A percentile compares a stretch with the other conserved stretches of the same genome.
phyloP scores from a whole-genome alignment of 768 basidiomycete species.

The Tricholoma flavovirens region DNA sequence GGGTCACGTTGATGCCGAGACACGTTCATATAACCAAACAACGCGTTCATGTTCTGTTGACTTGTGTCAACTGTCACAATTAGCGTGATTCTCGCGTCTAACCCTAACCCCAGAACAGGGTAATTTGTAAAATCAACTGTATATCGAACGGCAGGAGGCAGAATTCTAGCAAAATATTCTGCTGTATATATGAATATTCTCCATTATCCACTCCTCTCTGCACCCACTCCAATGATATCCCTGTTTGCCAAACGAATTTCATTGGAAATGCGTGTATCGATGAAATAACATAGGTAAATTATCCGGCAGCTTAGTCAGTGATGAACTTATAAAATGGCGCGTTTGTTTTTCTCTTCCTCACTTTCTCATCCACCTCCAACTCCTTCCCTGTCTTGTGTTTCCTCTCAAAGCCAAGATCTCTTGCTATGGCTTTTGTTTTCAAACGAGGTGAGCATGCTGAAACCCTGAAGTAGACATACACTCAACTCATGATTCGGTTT shows the following conservation, averaged over 20 bases:
- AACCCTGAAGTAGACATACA: neutral
- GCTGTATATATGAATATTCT: neutral
- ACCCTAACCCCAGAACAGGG: neutral
- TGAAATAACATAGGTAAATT: conserved; percentile 3
- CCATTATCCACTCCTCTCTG: neutral
- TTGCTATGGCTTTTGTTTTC: conserved; percentile 32
- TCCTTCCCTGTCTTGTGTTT: conserved; percentile 7
- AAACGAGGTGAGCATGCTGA: conserved; percentile 32
- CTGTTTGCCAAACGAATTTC: conserved; percentile 7
- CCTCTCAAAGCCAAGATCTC: neutral
- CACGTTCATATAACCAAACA: conserved; percentile 7
- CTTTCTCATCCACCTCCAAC: conserved; percentile 17
- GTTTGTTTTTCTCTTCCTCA: conserved; percentile 18
- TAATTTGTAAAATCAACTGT: neutral
- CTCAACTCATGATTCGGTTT: conserved; percentile 8
- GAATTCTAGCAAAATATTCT: neutral
- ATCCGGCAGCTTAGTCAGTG: conserved; percentile 26
- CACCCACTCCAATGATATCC: neutral
- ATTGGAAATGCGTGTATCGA: neutral
- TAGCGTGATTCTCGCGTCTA: neutral
- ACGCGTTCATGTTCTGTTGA: conserved; percentile 5
- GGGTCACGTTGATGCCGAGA: neutral
- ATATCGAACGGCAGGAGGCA: neutral
- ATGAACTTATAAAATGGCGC: conserved; percentile 24
- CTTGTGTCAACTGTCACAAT: neutral